Percentiles rank a stretch among this genome's conserved stretches.
These are phyloP conservation scores for Xylariales sp. DNA, from an alignment of 2,329 filamentous ascomycete species.

Conservation along the genomic window DNA sequence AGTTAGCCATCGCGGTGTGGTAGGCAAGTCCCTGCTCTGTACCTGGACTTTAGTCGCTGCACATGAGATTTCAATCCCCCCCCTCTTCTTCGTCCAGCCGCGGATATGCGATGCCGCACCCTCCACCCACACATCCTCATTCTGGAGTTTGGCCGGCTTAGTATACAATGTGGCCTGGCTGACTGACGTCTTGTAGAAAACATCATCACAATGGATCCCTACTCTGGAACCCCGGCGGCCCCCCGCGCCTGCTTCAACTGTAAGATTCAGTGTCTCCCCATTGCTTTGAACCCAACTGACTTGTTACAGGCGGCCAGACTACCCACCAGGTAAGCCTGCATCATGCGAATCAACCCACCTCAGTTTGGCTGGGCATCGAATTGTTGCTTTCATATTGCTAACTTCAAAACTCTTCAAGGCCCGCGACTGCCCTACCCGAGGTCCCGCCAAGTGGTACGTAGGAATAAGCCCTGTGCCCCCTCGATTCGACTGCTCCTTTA, in stretches of 20 bases:
- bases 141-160: too few relatives aligned
- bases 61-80: too few relatives aligned
- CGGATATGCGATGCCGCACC: too few relatives aligned
- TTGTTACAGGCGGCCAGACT: constrained; percentile 60
- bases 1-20: too few relatives aligned
- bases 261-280: constrained; percentile 27
- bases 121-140: too few relatives aligned
- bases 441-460: constrained; percentile 74
- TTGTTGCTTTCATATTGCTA: not conserved
- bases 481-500: not conserved
- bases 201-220: constrained; percentile 38
- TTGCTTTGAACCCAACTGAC: constrained; percentile 19
- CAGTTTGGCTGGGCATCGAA: too few relatives aligned
- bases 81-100: too few relatives aligned
- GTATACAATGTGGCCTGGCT: too few relatives aligned
- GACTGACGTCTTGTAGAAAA: too few relatives aligned
- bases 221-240: constrained; percentile 12
- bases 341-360: too few relatives aligned
- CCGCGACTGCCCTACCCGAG: constrained; percentile 81
- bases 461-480: not conserved
- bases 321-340: constrained; percentile 63
- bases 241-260: constrained; percentile 49
- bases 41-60: too few relatives aligned
- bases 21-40: too few relatives aligned
- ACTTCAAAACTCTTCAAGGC: constrained; percentile 45